Percentiles rank a stretch among this genome's conserved stretches.
Conservation (phyloP, 352 stramenopile species). For the Pythium angustatum region DNA sequence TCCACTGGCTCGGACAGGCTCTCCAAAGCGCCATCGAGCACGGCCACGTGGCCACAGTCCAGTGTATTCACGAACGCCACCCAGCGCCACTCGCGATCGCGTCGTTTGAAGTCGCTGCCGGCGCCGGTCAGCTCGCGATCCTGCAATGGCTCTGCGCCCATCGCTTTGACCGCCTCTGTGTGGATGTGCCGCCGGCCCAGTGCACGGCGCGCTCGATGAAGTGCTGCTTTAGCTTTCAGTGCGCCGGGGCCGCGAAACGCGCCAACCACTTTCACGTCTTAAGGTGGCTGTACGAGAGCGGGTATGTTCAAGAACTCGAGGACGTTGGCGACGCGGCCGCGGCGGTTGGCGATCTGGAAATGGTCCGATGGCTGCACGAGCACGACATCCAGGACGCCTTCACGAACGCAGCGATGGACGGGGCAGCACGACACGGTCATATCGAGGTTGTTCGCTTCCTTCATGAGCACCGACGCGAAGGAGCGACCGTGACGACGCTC, state of each 20-base stretch:
- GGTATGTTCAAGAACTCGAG: constrained; percentile 2
- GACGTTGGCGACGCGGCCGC: constrained; percentile 14
- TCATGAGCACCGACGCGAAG: constrained; percentile 7
- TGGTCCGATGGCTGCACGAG: constrained; percentile 24
- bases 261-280: constrained; percentile 15
- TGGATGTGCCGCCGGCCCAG: constrained; percentile 15
- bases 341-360: constrained; percentile 8
- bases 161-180: constrained; percentile 21
- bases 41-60: constrained; percentile 11
- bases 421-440: constrained; percentile 6
- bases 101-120: constrained; percentile 16
- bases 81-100: constrained; percentile 10
- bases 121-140: constrained; percentile 18
- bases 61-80: constrained; percentile 16
- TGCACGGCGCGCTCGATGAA: not conserved
- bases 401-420: constrained; percentile 6
- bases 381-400: not conserved
- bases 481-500: not conserved
- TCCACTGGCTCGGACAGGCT: constrained; percentile 22
- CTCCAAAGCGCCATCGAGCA: constrained; percentile 18
- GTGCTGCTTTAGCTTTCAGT: constrained; percentile 20
- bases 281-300: constrained; percentile 23
- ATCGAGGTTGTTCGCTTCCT: constrained; percentile 18
- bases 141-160: constrained; percentile 24
- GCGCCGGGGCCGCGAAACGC: not conserved